phyloP scores from a whole-genome alignment of 371 early-diverging fungal genomes.

The Globomyces sp. region DNA sequence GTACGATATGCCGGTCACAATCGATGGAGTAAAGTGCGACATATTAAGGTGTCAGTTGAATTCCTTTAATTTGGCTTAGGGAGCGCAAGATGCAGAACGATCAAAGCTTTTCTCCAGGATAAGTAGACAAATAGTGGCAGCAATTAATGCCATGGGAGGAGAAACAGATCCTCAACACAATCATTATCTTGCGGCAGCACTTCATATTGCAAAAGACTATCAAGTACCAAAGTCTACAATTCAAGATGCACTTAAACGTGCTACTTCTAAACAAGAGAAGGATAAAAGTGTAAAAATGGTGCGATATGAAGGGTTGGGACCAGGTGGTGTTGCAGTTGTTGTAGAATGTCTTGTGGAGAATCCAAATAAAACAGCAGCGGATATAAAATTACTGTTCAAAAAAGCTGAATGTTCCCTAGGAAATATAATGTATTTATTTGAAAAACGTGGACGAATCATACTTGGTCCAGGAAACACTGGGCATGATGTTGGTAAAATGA shows the following conservation, averaged over 20 bases:
- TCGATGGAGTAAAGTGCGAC: slow-evolving; percentile 2
- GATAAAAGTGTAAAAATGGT: slow-evolving; percentile 50
- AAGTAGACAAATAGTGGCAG: slow-evolving; percentile 58
- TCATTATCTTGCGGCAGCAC: slow-evolving; percentile 49
- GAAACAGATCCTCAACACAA: slow-evolving; percentile 32
- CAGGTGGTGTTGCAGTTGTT: slow-evolving; percentile 62
- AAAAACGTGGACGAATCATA: slow-evolving; percentile 27
- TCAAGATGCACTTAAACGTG: slow-evolving; percentile 67
- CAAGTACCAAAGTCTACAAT: slow-evolving; percentile 73
- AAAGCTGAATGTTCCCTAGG: slow-evolving; percentile 31
- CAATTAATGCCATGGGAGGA: slow-evolving; percentile 50
- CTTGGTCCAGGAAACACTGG: slow-evolving; percentile 16
- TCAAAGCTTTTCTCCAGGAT: slow-evolving; percentile 46
- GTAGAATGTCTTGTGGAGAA: slow-evolving; percentile 66
- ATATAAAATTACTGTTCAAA: slow-evolving; percentile 62
- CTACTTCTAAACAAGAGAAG: slow-evolving; percentile 32
- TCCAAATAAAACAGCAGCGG: slow-evolving; percentile 65
- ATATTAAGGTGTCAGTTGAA: neutral
- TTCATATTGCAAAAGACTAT: slow-evolving; percentile 59
- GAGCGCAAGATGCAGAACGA: slow-evolving; percentile 1
- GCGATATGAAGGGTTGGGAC: slow-evolving; percentile 67
- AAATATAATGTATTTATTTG: slow-evolving; percentile 36
- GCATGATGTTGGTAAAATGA: slow-evolving; percentile 20
- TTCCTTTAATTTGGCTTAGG: neutral
- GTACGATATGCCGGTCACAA: slow-evolving; percentile 12